Evolutionary conservation across 129 eudicot species (phyloP), one percentile per base, ranked within the genome.

Genomic region (Pulicaria dysenterica): DNA sequence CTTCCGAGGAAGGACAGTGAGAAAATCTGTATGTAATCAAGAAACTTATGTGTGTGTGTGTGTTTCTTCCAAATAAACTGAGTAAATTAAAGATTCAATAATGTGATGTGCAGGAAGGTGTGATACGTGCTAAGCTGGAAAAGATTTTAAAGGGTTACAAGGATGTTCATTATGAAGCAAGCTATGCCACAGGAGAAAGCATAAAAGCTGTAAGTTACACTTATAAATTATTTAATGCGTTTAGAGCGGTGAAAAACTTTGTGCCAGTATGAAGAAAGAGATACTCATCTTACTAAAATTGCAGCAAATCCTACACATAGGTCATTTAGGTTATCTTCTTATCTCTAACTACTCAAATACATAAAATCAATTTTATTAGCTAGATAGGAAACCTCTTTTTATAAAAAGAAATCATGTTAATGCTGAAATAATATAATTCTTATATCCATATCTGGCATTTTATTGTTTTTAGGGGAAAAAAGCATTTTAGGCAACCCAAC

Each of bases 1-100:
- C 83, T 95, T 95, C 64, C 89, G 86, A 64, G 97, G 99, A 56
- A 88, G 93, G 80, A 95, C 94, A 19, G 78, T 82, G 46, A 88
- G 97, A 70, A 95, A 95, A 83, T 94, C 88, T 74, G 99, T 95
- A 88, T 19, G 99, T 63, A 39, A 13, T 45, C 71, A 47, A 47
- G 64, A 73, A 71, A 60, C 43, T 46, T 59, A 14, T 72, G 44
- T 24, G 43, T 5, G 14, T 1, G 37, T 51, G 4, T 13, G 42
- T 13, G 6, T 46, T 34, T 58, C 5, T 63, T 59, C 62, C 19
- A 8, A 38, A 68, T 24, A 13, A 59, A 49, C 13, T 4, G 5
- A 48, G 41, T 58, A 50, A 67, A 8, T 77, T 10, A 49, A 53
- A 51, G 8, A 31, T 8, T 42, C 6, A 42, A 73, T 38, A 19